Base-by-base conservation (phyloP, 2,329 filamentous ascomycete genomes). In the Diaporthe eres region DNA sequence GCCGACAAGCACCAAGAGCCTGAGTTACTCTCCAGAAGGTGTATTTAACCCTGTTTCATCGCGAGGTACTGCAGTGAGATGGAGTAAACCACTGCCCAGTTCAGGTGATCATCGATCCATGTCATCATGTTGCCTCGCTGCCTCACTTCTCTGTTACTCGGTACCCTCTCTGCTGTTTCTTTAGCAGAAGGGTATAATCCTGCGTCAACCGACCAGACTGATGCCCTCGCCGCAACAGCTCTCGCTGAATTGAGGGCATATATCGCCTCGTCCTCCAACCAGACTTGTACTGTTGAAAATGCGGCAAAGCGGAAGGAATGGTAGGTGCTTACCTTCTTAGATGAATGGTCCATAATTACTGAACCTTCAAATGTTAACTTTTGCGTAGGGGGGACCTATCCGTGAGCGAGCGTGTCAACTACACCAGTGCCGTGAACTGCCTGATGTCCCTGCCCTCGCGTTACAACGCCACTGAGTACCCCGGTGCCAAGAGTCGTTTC, bases 381-480 rank as follows among this genome's bases (percentile, higher is more conserved):
- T 25, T 25, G 22, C 8, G 6, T 25, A 61, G 58, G 58, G 58
- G 58, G 1, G 58, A 44, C 8, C 37, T 61, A 10, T 61, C 58
- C 58, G 22, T 61, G 2, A 61, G 37, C 58, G 58, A 61, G 37
- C 58, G 58, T 28, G 58, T 61, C 4, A 61, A 61, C 55, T 73
- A 86, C 78, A 84, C 83, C 71, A 79, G 82, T 25, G 84, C 85
- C 3, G 81, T 86, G 31, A 79, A 83, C 17, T 87, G 85, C 70
- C 77, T 87, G 57, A 80, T 81, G 75, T 70, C 68, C 0, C 74
- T 81, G 74, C 83, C 84, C 4, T 75, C 83, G 2, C 74, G 75
- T 4, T 83, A 80, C 1, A 79, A 81, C 15, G 61, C 79, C 19
- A 72, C 76, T 12, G 79, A 82, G 53, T 82, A 81, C 8, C 80